Evolutionary conservation across 106 monocot genomes (phyloP).

Genomic region (Posidonia australis): DNA sequence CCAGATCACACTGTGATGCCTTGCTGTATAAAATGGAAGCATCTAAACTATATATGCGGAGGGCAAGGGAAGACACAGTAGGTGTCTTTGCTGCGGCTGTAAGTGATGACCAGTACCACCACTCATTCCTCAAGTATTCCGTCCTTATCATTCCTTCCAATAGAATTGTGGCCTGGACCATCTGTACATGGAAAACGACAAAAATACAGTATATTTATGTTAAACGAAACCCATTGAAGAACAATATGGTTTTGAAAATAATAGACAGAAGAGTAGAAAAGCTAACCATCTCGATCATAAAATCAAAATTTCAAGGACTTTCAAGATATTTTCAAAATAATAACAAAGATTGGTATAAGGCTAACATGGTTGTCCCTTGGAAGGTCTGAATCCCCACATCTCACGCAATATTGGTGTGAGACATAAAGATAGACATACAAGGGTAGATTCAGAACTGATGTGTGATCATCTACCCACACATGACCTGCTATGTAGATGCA

Average conservation of each 20-base stretch:
- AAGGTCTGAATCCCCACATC: too few species aligned
- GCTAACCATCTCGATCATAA: too few species aligned
- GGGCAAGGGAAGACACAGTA: slow-evolving; percentile 69
- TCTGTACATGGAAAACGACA: slow-evolving; percentile 19
- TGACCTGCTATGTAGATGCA: too few species aligned
- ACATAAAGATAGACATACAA: too few species aligned
- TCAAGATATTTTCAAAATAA: too few species aligned
- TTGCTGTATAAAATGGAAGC: slow-evolving; percentile 66
- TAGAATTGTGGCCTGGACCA: slow-evolving; percentile 72
- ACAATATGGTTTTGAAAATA: background rate
- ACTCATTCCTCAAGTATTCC: slow-evolving; percentile 57
- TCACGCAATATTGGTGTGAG: too few species aligned
- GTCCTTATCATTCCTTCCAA: slow-evolving; percentile 78
- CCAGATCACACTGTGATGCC: slow-evolving; percentile 14
- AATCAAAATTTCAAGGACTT: too few species aligned
- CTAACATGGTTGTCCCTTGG: too few species aligned
- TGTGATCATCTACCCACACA: too few species aligned
- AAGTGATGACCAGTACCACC: slow-evolving; percentile 96
- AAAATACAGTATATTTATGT: too few species aligned
- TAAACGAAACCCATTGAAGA: background rate
- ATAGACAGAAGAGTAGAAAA: background rate
- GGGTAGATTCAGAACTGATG: too few species aligned
- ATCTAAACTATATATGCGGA: slow-evolving; percentile 72
- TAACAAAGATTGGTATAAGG: too few species aligned
- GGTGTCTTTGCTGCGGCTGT: slow-evolving; percentile 67